Evolutionary conservation across 108 stramenopile genomes (phyloP).

Genomic region (Schizochytrium sp.): DNA sequence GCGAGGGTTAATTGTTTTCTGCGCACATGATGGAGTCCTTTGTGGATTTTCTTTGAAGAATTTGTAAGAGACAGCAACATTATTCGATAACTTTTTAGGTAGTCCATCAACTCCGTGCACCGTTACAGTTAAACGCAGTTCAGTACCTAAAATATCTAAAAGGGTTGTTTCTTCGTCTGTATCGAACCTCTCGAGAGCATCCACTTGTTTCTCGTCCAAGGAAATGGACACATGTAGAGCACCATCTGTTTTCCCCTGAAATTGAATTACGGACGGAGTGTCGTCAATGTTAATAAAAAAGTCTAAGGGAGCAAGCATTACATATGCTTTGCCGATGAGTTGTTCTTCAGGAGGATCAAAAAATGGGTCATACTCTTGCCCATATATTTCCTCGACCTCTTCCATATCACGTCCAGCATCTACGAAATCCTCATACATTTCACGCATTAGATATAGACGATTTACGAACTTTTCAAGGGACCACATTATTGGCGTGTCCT

Average conservation of each 20-base stretch:
- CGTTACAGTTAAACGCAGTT: constrained; percentile 48
- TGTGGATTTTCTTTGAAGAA: constrained; percentile 59
- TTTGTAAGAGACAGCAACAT: constrained; percentile 61
- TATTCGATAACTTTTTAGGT: constrained; percentile 55
- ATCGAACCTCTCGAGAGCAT: constrained; percentile 44
- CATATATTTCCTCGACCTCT: constrained; percentile 38
- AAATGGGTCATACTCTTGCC: constrained; percentile 65
- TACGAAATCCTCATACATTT: constrained; percentile 66
- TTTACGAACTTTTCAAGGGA: constrained; percentile 62
- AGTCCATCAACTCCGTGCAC: constrained; percentile 60
- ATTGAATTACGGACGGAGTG: constrained; percentile 62
- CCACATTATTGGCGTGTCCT: constrained; percentile 20
- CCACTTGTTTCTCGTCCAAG: constrained; percentile 42
- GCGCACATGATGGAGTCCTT: neutral
- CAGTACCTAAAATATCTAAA: constrained; percentile 47
- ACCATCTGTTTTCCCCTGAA: constrained; percentile 62
- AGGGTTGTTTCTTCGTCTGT: constrained; percentile 5
- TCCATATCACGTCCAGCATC: constrained; percentile 22
- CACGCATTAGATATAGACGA: constrained; percentile 67
- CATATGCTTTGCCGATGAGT: constrained; percentile 58
- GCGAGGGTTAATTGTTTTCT: neutral
- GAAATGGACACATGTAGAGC: constrained; percentile 50
- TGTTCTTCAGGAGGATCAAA: constrained; percentile 43
- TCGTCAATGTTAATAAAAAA: constrained; percentile 64
- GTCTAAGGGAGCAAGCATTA: constrained; percentile 58